Conservation (phyloP, 805 yeast genomes). For the Debaryomyces hansenii region DNA sequence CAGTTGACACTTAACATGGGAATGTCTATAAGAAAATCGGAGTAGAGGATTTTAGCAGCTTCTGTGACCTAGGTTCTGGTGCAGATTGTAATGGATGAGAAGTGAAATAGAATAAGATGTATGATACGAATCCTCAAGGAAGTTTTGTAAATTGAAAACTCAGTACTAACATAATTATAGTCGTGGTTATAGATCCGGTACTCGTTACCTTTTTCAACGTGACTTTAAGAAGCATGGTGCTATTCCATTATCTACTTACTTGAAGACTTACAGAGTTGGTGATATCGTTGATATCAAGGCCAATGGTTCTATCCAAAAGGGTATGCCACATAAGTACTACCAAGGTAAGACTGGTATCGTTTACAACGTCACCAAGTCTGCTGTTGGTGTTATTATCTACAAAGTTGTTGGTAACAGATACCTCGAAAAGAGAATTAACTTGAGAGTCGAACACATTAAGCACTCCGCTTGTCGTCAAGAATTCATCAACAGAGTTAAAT, state of each 20-base stretch:
- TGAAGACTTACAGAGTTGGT: slow-evolving; percentile 97
- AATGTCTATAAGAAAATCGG: too few species aligned
- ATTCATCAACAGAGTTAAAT: slow-evolving; percentile 97
- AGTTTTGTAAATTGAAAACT: too few species aligned
- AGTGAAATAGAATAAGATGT: too few species aligned
- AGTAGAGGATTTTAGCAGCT: too few species aligned
- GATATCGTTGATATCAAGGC: slow-evolving; percentile 99
- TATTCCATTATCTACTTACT: slow-evolving; percentile 92
- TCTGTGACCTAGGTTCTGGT: too few species aligned
- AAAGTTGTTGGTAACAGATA: slow-evolving; percentile 99
- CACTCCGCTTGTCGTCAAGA: slow-evolving; percentile 99
- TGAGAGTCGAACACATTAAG: slow-evolving; percentile 98
- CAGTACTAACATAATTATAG: slow-evolving; percentile 8
- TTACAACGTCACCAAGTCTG: slow-evolving; percentile 97
- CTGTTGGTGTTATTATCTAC: slow-evolving; percentile 98
- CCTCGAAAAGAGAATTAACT: slow-evolving; percentile 97
- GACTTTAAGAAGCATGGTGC: slow-evolving; percentile 98
- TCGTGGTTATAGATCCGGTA: slow-evolving; percentile 99
- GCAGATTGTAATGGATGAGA: too few species aligned
- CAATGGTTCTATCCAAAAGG: slow-evolving; percentile 98
- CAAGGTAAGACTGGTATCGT: slow-evolving; percentile 99
- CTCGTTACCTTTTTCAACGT: slow-evolving; percentile 99
- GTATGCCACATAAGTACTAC: slow-evolving; percentile 99
- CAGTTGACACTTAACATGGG: too few species aligned
- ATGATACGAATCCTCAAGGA: too few species aligned